phyloP scores from a whole-genome alignment of 148 eudicot genomes.

The Cornus controversa region DNA sequence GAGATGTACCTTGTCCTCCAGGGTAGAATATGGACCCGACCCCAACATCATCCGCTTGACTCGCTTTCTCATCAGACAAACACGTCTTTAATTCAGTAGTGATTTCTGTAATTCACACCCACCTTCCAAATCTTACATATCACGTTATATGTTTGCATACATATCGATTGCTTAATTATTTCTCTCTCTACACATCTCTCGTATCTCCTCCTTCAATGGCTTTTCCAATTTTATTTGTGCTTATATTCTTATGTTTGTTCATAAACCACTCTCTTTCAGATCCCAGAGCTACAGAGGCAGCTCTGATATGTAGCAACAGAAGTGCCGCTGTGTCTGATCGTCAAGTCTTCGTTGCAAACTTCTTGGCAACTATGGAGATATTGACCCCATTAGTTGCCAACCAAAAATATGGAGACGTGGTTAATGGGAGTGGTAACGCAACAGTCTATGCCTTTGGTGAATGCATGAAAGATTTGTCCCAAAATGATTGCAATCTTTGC shows the following conservation, averaged over 20 bases:
- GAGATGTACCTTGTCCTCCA: too few relatives aligned
- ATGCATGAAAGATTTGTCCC: conserved; percentile 36
- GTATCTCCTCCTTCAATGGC: background rate
- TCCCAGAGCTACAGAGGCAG: conserved; percentile 41
- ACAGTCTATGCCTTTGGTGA: conserved; percentile 35
- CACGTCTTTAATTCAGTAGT: too few relatives aligned
- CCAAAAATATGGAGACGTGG: conserved; percentile 18
- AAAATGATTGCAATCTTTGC: conserved; percentile 28
- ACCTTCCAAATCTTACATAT: too few relatives aligned
- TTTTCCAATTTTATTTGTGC: background rate
- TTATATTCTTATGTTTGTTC: background rate
- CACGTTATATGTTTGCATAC: too few relatives aligned
- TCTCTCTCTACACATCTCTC: background rate
- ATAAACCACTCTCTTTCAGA: conserved; percentile 18
- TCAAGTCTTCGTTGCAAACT: conserved; percentile 30
- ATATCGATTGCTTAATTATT: too few relatives aligned
- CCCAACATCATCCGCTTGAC: too few relatives aligned
- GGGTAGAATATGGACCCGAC: too few relatives aligned
- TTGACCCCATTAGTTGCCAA: conserved; percentile 22
- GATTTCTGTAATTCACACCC: too few relatives aligned
- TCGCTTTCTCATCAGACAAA: too few relatives aligned
- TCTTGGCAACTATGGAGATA: conserved; percentile 30
- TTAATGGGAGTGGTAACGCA: conserved; percentile 24
- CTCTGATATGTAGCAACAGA: conserved; percentile 33
- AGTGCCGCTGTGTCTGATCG: conserved; percentile 32